Base-by-base conservation (phyloP, 345 rosid genomes). In the Brassica napus region DNA sequence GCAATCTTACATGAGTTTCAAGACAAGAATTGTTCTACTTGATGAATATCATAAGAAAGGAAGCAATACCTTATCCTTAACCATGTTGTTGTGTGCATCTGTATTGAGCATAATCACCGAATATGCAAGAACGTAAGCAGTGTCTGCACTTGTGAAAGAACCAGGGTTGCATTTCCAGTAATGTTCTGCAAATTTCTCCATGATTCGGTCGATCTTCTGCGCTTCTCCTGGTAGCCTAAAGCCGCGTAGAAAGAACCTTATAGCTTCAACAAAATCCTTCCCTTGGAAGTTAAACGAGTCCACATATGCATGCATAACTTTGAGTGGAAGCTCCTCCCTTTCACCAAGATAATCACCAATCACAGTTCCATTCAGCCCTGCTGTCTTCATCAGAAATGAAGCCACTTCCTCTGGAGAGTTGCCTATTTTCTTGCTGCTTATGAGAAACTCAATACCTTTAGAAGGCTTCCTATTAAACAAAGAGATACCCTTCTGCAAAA, bases 181-280 rank as follows among this genome's bases (percentile, higher is more conserved):
- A 57, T 97, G 94, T 80, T 95, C 97, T 26, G 99, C 99, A 84
- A 93, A 95, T 84, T 95, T 93, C 32, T 93, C 98, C 98, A 95
- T 93, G 71, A 95, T 90, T 58, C 98, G 88, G 72, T 95, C 99
- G 71, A 95, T 95, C 81, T 95, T 95, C 83, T 95, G 98, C 1
- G 99, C 97, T 85, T 95, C 99, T 77, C 98, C 98, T 7, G 98
- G 99, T 76, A 95, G 86, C 87, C 96, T 90, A 77, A 95, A 95
- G 77, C 98, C 98, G 11, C 89, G 84, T 35, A 95, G 82, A 82
- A 95, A 93, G 85, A 91, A 95, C 86, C 98, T 91, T 85, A 93
- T 88, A 1, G 97, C 88, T 83, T 89, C 94, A 26, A 92, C 98
- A 84, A 93, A 93, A 82, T 85, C 88, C 81, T 86, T 91, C 65